Evolutionary conservation across 805 yeast genomes (phyloP).

Genomic region (Zygoascus flipseniorum): DNA sequence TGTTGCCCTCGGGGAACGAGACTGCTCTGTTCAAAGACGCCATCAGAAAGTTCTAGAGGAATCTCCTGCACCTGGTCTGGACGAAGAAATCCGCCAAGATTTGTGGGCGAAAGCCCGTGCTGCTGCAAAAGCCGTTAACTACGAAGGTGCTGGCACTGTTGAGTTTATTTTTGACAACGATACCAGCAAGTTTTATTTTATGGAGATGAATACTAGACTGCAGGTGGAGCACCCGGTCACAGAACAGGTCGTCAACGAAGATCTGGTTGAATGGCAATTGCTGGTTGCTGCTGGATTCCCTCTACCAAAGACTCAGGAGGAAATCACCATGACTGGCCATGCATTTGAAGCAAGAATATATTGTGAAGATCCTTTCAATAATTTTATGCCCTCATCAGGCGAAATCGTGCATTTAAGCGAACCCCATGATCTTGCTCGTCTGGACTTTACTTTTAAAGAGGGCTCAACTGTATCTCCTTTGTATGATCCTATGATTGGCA

Average conservation of each 20-base stretch:
- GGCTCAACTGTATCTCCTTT: constrained; percentile 23
- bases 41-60: constrained; percentile 50
- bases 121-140: constrained; percentile 40
- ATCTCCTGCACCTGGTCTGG: constrained; percentile 49
- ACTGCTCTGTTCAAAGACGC: constrained; percentile 49
- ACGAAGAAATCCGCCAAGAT: constrained; percentile 36
- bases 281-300: constrained; percentile 28
- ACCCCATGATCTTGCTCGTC: constrained; percentile 24
- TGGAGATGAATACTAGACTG: constrained; percentile 50
- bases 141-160: constrained; percentile 52
- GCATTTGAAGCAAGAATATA: constrained; percentile 28
- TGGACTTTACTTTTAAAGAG: constrained; percentile 23
- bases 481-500: constrained; percentile 29
- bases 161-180: constrained; percentile 47
- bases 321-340: constrained; percentile 22
- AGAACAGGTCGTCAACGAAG: constrained; percentile 47
- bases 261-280: constrained; percentile 44
- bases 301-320: constrained; percentile 25
- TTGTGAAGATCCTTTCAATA: constrained; percentile 28
- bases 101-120: constrained; percentile 44
- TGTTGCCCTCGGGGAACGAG: constrained; percentile 50
- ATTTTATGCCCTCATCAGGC: constrained; percentile 25
- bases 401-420: constrained; percentile 21
- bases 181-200: constrained; percentile 44
- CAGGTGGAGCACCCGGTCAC: constrained; percentile 54